These are phyloP conservation scores for Cadophora sp. DNA, from an alignment of 2,329 filamentous ascomycete genomes.

Conservation along the genomic window DNA sequence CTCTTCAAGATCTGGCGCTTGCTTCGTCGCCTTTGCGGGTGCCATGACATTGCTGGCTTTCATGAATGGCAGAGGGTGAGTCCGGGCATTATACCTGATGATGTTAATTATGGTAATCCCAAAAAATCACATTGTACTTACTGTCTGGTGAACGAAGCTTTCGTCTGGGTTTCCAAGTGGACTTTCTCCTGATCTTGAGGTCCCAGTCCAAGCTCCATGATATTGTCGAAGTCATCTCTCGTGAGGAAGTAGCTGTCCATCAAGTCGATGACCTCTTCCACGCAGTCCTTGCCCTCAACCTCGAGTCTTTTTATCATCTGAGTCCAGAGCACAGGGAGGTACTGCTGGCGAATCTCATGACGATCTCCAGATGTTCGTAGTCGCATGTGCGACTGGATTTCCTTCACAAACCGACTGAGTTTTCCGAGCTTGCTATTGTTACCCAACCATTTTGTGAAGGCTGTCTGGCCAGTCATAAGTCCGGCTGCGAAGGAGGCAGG, in stretches of 20 bases:
- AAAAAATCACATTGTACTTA: constrained; percentile 56
- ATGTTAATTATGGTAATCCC: background rate
- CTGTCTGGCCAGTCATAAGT: constrained; percentile 71
- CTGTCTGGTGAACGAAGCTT: constrained; percentile 86
- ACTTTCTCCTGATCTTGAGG: constrained; percentile 78
- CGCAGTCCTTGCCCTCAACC: constrained; percentile 79
- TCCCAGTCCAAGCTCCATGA: constrained; percentile 89
- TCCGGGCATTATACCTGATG: constrained; percentile 79
- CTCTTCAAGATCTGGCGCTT: constrained; percentile 93
- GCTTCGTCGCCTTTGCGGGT: constrained; percentile 73
- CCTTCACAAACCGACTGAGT: constrained; percentile 82
- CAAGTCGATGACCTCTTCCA: constrained; percentile 84
- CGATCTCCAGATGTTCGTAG: constrained; percentile 88
- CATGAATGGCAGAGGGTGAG: constrained; percentile 94
- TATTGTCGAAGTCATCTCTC: constrained; percentile 91
- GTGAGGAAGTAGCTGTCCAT: constrained; percentile 99
- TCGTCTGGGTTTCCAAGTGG: constrained; percentile 84
- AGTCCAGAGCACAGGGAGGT: constrained; percentile 87
- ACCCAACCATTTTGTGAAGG: constrained; percentile 91
- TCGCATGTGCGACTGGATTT: constrained; percentile 97
- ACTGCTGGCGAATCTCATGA: constrained; percentile 93
- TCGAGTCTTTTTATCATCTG: constrained; percentile 78
- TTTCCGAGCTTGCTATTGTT: constrained; percentile 89
- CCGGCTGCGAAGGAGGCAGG: constrained; percentile 89
- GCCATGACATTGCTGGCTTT: constrained; percentile 81